Evolutionary conservation across 1,284 basidiomycete genomes (phyloP).

Genomic region (Ustanciosporium gigantosporum): DNA sequence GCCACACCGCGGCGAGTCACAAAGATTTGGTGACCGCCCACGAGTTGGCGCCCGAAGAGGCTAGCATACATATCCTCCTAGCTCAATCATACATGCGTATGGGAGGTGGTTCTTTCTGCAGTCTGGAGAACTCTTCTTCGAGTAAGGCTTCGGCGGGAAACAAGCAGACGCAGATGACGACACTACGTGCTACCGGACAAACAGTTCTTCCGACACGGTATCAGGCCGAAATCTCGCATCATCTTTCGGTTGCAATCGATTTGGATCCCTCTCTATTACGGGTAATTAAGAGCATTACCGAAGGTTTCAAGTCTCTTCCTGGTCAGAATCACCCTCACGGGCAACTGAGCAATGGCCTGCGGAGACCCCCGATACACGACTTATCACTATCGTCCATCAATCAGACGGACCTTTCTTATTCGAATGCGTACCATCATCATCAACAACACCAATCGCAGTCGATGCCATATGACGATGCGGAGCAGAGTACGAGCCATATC

Average conservation of each 20-base stretch:
- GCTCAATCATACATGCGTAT: slow-evolving; percentile 58
- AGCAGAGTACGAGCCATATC: too few species aligned
- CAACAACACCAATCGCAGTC: too few species aligned
- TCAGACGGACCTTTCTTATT: too few species aligned
- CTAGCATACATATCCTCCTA: slow-evolving; percentile 53
- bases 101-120: slow-evolving; percentile 50
- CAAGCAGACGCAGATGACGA: slow-evolving; percentile 4
- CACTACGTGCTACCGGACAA: slow-evolving; percentile 6
- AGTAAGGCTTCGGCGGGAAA: neutral
- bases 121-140: slow-evolving; percentile 15
- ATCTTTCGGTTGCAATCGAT: slow-evolving; percentile 49
- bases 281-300: slow-evolving; percentile 42
- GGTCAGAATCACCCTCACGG: too few species aligned
- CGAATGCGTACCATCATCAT: too few species aligned
- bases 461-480: too few species aligned
- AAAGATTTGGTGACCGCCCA: slow-evolving; percentile 45
- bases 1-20: slow-evolving; percentile 37
- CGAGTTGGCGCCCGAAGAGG: slow-evolving; percentile 51
- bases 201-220: slow-evolving; percentile 22
- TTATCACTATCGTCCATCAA: too few species aligned
- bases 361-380: too few species aligned
- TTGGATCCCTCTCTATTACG: slow-evolving; percentile 39
- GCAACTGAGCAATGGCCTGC: slow-evolving; percentile 11
- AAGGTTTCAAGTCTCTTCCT: slow-evolving; percentile 31
- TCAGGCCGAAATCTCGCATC: slow-evolving; percentile 49